Evolutionary conservation across 805 yeast genomes (phyloP), one percentile per base, ranked within the genome.

Genomic region (Aciculoconidium aculeatum): DNA sequence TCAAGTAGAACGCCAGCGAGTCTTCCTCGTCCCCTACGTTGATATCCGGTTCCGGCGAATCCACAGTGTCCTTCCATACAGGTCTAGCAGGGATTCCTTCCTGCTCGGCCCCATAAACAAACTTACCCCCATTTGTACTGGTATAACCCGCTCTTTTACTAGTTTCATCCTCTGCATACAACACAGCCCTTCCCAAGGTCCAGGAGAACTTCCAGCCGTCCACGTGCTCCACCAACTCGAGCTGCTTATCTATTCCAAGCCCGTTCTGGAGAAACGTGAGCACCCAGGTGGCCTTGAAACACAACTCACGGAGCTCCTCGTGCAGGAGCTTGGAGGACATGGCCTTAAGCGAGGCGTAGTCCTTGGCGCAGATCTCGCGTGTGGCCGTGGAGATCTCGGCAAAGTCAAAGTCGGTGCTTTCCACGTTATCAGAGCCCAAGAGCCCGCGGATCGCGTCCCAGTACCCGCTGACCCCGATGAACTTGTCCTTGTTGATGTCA

Each of bases 381-480:
- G 82, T 71, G 27, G n/a, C n/a, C n/a, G n/a, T n/a, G n/a, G n/a
- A n/a, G n/a, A n/a, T n/a, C n/a, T n/a, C n/a, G n/a, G n/a, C n/a
- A n/a, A n/a, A n/a, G n/a, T n/a, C n/a, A n/a, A n/a, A n/a, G n/a
- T n/a, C n/a, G n/a, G n/a, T n/a, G n/a, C n/a, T n/a, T n/a, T n/a
- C n/a, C n/a, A n/a, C 23, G 20, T 21, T 27, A 10, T 27, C 20
- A 2, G 22, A 23, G 15, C n/a, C n/a, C n/a, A 27, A 26, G 21
- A 75, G 52, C 27, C 63, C 59, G n/a, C 67, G 64, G 21, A 77
- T 58, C 4, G 77, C 70, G 41, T 77, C 77, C 77, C 80, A 76
- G 45, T 76, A 76, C 4, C 81, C 83, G 36, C 80, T 74, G 6
- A 78, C 79, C 0, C 83, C 85, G 22, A 74, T 58, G 34, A 78